Base-by-base conservation (phyloP, 2,329 filamentous ascomycete species). In the Ascochyta rabiei region DNA sequence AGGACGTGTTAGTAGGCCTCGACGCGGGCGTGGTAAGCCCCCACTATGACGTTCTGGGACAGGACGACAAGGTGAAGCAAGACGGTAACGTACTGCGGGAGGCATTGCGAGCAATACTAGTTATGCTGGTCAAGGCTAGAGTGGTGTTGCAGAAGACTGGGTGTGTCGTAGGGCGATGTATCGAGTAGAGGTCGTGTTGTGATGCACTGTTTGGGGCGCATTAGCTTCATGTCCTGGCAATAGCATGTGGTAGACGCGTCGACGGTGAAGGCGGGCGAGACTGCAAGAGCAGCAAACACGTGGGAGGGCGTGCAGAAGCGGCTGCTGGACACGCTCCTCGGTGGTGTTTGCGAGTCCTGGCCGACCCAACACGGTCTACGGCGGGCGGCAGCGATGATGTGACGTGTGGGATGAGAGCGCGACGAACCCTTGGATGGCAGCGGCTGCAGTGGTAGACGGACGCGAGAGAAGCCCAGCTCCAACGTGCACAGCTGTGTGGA, bases 101-200 rank as follows among this genome's bases (percentile, higher is more conserved):
- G 82, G 81, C 83, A 86, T 86, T 67, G 74, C 79, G 69, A 72
- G 67, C 61, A 70, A 72, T 72, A 72, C 63, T 72, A 73, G 53
- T 53, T 71, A 74, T 73, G 66, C 61, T 73, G 58, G 48, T 61
- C 61, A 68, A 71, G 48, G 64, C 70, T 74, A 72, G 56, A 65
- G 57, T 59, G 50, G 60, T 62, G 56, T 64, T 46, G 55, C 45
- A 48, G 57, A 57, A 60, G 54, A 53, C 64, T 47, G 62, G 49
- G 54, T 64, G 61, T 62, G 62, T 61, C 66, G 61, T 62, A 60
- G 57, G 65, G 55, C 57, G 63, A 53, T 56, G 53, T 69, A 63
- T 60, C 56, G 62, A 62, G 59, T 65, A 63, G 42, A 65, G 57
- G 63, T 62, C 56, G 69, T 72, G 71, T 75, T 76, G 66, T 72